These are phyloP conservation scores for Talaromyces marneffei DNA, from an alignment of 2,329 filamentous ascomycete genomes.

Conservation along the genomic window DNA sequence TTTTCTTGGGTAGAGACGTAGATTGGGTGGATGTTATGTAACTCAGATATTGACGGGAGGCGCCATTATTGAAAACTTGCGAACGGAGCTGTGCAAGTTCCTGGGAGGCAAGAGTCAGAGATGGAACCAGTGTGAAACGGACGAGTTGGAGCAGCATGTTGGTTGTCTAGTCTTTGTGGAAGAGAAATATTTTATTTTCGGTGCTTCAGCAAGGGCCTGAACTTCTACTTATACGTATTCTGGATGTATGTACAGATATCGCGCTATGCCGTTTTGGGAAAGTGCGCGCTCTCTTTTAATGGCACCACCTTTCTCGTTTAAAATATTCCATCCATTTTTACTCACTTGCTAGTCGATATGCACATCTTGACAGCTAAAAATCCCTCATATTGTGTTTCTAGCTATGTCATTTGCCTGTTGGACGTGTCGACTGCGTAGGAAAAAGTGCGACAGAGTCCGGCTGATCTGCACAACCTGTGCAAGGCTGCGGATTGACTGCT, in stretches of 20 bases:
- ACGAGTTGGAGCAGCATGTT: background rate
- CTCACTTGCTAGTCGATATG: background rate
- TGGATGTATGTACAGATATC: too few species aligned
- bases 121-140: background rate
- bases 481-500: background rate
- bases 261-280: background rate
- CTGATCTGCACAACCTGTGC: background rate
- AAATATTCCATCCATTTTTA: background rate
- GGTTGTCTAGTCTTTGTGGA: too few species aligned
- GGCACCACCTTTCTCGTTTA: background rate
- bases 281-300: background rate
- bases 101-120: background rate
- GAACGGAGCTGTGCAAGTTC: background rate
- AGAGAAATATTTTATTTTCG: too few species aligned
- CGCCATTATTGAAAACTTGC: background rate
- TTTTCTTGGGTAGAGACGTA: background rate
- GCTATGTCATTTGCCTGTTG: background rate
- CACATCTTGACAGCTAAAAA: background rate
- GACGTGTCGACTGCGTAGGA: slow-evolving; percentile 7
- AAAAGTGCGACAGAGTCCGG: slow-evolving; percentile 4
- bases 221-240: too few species aligned
- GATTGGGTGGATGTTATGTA: background rate
- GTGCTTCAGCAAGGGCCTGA: too few species aligned
- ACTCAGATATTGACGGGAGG: background rate
- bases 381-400: background rate